phyloP scores from a whole-genome alignment of 176 grass and related monocot genomes.

The Oryza longistaminata region DNA sequence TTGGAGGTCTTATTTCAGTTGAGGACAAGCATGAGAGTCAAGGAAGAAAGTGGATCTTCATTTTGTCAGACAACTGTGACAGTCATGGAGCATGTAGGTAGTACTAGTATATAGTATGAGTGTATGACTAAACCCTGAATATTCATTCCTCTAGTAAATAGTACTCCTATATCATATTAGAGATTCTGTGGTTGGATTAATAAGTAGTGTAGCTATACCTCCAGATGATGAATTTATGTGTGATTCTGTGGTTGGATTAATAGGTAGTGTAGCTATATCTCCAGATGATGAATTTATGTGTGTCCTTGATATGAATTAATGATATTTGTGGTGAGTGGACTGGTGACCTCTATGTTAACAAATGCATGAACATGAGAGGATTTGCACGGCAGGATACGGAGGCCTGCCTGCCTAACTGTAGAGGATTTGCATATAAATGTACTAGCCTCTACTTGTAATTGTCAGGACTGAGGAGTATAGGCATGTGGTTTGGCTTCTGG shows the following conservation, averaged over 20 bases:
- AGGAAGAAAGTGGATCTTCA: background rate
- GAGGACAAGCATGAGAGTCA: background rate
- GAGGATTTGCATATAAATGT: background rate
- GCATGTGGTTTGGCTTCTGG: background rate
- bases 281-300: background rate
- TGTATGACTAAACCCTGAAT: background rate
- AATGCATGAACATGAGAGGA: background rate
- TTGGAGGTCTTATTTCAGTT: background rate
- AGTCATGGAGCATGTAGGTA: background rate
- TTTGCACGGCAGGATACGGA: background rate
- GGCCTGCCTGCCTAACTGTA: background rate
- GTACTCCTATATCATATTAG: background rate
- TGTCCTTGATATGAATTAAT: background rate
- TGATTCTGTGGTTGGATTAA: background rate
- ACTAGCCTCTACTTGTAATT: background rate
- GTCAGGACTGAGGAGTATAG: no score
- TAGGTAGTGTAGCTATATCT: background rate
- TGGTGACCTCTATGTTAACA: background rate
- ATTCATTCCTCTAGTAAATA: background rate
- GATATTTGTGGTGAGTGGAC: background rate
- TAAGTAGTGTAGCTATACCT: background rate
- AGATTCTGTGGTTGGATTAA: background rate
- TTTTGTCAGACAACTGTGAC: background rate
- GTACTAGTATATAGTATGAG: background rate
- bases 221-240: background rate